phyloP scores from a whole-genome alignment of 768 basidiomycete species.

The Mycena pura region DNA sequence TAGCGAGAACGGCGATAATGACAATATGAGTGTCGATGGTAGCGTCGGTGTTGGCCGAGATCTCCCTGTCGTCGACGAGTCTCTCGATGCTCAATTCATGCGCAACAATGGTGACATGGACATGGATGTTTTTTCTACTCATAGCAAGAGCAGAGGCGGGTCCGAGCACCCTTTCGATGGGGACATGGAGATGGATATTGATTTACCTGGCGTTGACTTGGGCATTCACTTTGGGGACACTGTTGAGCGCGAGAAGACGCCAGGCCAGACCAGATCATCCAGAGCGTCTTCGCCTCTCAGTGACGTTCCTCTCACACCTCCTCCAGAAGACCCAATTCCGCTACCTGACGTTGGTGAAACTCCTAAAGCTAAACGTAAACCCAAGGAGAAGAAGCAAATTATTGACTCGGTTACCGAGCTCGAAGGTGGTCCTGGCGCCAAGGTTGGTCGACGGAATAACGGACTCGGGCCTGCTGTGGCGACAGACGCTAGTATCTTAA shows the following conservation, averaged over 20 bases:
- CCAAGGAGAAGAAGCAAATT: constrained; percentile 83
- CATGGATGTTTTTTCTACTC: constrained; percentile 66
- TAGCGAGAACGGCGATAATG: constrained; percentile 44
- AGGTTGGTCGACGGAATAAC: constrained; percentile 58
- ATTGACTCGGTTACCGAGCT: constrained; percentile 92
- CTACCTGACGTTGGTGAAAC: constrained; percentile 55
- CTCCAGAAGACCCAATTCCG: constrained; percentile 60
- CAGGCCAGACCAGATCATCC: constrained; percentile 65
- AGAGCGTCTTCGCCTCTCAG: constrained; percentile 81
- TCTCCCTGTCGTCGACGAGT: constrained; percentile 59
- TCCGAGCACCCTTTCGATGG: constrained; percentile 72
- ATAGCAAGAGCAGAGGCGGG: constrained; percentile 62
- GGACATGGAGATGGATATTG: constrained; percentile 60
- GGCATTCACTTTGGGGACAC: constrained; percentile 64
- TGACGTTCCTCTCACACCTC: constrained; percentile 80
- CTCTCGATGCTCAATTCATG: constrained; percentile 67
- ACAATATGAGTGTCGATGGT: constrained; percentile 60
- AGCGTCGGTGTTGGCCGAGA: constrained; percentile 84
- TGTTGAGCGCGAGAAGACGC: constrained; percentile 58
- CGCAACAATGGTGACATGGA: constrained; percentile 58
- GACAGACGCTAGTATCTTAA: constrained; percentile 71
- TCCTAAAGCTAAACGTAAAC: constrained; percentile 54
- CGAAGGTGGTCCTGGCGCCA: constrained; percentile 62
- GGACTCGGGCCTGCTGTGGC: constrained; percentile 61
- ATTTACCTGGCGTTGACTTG: constrained; percentile 46